Base-by-base conservation (phyloP, 148 eudicot genomes). In the Drosera capensis region DNA sequence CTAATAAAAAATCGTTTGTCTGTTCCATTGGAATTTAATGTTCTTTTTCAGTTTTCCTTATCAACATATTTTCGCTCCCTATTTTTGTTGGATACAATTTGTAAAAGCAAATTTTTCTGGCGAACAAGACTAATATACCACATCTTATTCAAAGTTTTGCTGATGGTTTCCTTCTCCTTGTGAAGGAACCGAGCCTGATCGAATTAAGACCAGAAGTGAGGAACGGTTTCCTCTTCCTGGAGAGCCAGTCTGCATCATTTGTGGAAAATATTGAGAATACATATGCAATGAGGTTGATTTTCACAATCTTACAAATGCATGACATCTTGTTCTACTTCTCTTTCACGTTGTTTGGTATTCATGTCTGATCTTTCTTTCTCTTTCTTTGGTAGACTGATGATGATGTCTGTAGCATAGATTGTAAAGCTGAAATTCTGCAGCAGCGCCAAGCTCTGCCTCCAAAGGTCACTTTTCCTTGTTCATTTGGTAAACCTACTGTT, bases 191-290 rank as follows among this genome's bases (percentile, higher is more conserved):
- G 57, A 59, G 25, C 56, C 24, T 44, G 79, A 80, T 66, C 59
- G 34, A 20, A 51, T 80, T 11, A 80, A 71, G 66, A 66, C 45
- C 39, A 69, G 62, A 61, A 68, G 45, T 55, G 90, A 77, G 65
- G 86, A 77, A 70, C 80, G 95, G 12, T 70, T 63, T 65, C 80
- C 95, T 29, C 49, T 71, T 55, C 67, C 74, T 41, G 92, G 92
- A 45, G 95, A 85, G 56, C 95, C 95, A 68, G 65, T 68, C 21
- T 85, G 95, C 55, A 72, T 74, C 39, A 52, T 85, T 5, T 85
- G 95, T 28, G 92, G 92, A n/a, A 85, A 73, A 55, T 85, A 72
- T 57, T 86, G 92, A 46, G 92, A 85, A 60, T 80, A 85, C 56
- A 71, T 85, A 39, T 85, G 95, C 28, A 47, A 85, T 53, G 86